Base-by-base conservation (phyloP, 2,329 filamentous ascomycete genomes). In the Hawksworthiomyces lignivorus region DNA sequence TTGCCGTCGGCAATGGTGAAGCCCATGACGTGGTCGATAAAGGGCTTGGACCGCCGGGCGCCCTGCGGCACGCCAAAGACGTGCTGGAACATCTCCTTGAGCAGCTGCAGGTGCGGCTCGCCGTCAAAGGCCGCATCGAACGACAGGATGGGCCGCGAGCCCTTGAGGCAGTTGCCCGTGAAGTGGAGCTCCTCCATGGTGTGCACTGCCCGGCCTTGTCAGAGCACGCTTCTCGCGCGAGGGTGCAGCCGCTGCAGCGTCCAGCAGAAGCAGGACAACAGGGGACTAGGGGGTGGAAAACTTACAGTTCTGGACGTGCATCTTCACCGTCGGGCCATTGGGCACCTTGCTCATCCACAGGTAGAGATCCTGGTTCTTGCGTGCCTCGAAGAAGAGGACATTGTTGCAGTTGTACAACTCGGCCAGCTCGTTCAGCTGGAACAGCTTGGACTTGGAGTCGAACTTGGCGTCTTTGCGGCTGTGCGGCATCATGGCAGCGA, bases 131-230 rank as follows among this genome's bases (percentile, higher is more conserved):
- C 77, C 40, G 78, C 76, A 60, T 97, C 92, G 62, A 98, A 98
- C 27, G 87, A 92, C 43, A 98, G 79, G 29, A 98, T 72, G 1
- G 92, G 90, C 27, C 92, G 74, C 21, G 87, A 92, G 45, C 92
- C 92, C 66, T 95, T 96, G 48, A 97, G 70, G 61, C 89, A 96
- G 70, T 98, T 98, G 41, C 92, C 92, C 14, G 88, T 89, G 62
- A 98, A 97, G 58, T 95, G 87, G 27, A 98, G 72, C 63, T 98
- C 92, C 57, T 90, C 87, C 87, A 94, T 95, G 9, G 90, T 96
- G 67, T 96, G 89, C 57, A 96, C 75, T 85, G 52, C n/a, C n/a
- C n/a, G n/a, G n/a, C n/a, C n/a, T n/a, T n/a, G n/a, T n/a, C n/a
- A n/a, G n/a, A n/a, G n/a, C n/a, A n/a, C n/a, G n/a, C n/a, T n/a